These are phyloP conservation scores for Sphagnurus paluster DNA, from an alignment of 1,284 basidiomycete species.

Conservation along the genomic window DNA sequence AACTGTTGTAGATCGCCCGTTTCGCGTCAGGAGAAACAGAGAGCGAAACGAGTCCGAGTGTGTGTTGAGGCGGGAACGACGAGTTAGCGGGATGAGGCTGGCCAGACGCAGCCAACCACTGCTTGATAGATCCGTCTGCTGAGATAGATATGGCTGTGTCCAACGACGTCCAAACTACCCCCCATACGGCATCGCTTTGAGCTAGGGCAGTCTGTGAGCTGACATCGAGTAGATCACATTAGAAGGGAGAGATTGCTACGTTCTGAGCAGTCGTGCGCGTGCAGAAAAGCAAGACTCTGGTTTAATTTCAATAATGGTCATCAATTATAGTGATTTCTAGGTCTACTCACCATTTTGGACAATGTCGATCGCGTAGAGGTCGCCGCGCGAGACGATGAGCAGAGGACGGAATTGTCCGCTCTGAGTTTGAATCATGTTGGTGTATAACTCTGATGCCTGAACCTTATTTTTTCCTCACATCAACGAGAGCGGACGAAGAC, in stretches of 20 bases:
- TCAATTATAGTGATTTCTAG: not conserved
- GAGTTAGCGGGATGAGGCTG: constrained; percentile 57
- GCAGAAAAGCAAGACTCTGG: constrained; percentile 71
- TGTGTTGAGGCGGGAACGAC: constrained; percentile 58
- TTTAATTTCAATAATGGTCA: constrained; percentile 3
- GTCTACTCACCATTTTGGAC: constrained; percentile 21
- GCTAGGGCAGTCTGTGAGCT: constrained; percentile 47
- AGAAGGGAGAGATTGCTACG: constrained; percentile 45
- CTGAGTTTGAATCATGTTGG: constrained; percentile 45
- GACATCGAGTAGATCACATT: constrained; percentile 23
- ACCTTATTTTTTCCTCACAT: constrained; percentile 61
- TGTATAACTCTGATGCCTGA: constrained; percentile 27
- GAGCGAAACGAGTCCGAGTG: constrained; percentile 73
- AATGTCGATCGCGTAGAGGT: constrained; percentile 14
- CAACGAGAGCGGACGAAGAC: constrained; percentile 94
- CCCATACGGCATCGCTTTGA: constrained; percentile 84
- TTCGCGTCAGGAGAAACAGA: constrained; percentile 66
- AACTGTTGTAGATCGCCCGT: constrained; percentile 70
- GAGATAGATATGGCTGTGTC: constrained; percentile 70
- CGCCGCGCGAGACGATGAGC: constrained; percentile 25
- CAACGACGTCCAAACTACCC: constrained; percentile 69
- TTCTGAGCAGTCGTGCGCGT: constrained; percentile 72
- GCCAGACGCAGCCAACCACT: constrained; percentile 67
- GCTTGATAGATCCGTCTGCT: constrained; percentile 73
- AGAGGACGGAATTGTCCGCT: constrained; percentile 37